A percentile compares a stretch with the other conserved stretches of the same genome.
phyloP scores from a whole-genome alignment of 148 eudicot genomes.

The Rhododendron vialii region DNA sequence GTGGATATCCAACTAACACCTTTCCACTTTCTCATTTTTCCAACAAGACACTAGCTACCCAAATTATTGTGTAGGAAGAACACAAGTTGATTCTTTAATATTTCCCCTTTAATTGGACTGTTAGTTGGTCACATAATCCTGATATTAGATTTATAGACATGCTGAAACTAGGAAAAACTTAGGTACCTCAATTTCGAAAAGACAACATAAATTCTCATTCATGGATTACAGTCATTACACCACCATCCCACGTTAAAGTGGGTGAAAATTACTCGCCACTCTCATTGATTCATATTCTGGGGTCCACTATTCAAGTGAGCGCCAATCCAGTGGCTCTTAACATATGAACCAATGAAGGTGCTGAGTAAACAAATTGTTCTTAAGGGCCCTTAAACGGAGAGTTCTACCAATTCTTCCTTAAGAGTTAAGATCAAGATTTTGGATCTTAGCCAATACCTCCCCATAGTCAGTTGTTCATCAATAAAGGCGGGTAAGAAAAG shows the following conservation, averaged over 20 bases:
- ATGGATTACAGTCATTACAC: background rate
- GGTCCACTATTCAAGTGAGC: background rate
- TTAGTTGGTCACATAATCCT: background rate
- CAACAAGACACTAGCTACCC: background rate
- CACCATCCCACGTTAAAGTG: background rate
- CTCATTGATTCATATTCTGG: background rate
- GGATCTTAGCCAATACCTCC: background rate
- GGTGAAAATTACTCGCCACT: background rate
- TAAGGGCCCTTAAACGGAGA: background rate
- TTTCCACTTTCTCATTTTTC: background rate
- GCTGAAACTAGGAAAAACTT: background rate
- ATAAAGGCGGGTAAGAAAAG: background rate
- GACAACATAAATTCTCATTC: background rate
- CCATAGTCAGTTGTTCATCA: background rate
- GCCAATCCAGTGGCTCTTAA: background rate
- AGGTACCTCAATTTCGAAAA: background rate
- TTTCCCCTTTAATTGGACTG: background rate
- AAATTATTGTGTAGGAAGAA: background rate
- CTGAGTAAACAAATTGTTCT: background rate
- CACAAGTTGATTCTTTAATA: background rate
- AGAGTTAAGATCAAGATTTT: background rate
- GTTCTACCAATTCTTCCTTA: background rate
- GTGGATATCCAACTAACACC: background rate
- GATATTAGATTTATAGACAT: background rate
- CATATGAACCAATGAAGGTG: background rate